phyloP scores from a whole-genome alignment of 2,329 filamentous ascomycete species.

The Periglandula ipomoeae region DNA sequence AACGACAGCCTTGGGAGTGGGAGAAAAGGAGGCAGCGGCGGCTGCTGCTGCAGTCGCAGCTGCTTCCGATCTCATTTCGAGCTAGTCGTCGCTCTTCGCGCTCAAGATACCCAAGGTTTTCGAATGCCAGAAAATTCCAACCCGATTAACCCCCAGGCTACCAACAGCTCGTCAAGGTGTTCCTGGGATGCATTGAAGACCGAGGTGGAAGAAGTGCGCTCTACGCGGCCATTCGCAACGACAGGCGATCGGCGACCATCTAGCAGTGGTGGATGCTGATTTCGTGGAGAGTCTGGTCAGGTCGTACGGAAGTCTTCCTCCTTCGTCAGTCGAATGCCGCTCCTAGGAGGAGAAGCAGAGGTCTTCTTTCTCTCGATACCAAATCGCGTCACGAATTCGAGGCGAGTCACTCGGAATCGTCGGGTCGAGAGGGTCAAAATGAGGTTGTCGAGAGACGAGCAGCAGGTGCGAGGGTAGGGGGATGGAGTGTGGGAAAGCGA shows the following conservation, averaged over 20 bases:
- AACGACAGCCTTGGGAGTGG: background rate
- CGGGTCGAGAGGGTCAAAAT: background rate
- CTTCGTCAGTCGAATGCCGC: background rate
- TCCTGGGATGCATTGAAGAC: constrained; percentile 4
- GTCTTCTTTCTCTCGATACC: background rate
- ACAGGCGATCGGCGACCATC: background rate
- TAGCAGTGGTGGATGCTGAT: background rate
- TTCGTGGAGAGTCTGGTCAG: background rate
- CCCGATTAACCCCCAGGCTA: constrained; percentile 1
- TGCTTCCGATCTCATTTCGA: constrained; percentile 8
- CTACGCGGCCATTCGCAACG: constrained; percentile 1
- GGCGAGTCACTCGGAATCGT: background rate
- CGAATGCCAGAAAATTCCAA: background rate
- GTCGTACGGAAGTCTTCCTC: background rate
- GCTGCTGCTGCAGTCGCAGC: constrained; percentile 5
- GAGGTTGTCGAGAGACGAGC: background rate
- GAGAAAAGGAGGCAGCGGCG: constrained; percentile 4
- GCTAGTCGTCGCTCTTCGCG: background rate
- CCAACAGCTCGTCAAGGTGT: background rate
- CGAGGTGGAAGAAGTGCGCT: background rate
- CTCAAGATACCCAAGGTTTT: background rate
- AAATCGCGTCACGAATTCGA: background rate
- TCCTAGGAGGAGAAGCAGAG: background rate
- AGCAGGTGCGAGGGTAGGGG: background rate
- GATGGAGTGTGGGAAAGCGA: constrained; percentile 1